phyloP scores from a whole-genome alignment of 2,329 filamentous ascomycete genomes.

The Hypoxylon sp. region DNA sequence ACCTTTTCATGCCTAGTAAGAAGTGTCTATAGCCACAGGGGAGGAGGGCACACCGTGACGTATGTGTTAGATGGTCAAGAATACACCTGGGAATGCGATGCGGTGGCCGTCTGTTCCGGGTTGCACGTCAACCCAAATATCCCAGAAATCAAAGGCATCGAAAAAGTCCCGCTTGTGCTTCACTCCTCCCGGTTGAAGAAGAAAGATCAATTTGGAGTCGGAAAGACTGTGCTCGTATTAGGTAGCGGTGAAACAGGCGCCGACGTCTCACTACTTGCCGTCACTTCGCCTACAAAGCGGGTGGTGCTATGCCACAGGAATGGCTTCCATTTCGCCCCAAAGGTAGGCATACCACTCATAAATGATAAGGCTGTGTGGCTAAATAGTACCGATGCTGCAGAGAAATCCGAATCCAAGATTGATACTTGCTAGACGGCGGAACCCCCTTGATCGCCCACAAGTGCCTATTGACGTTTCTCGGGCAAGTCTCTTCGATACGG shows the following conservation, averaged over 20 bases:
- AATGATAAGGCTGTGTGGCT: background rate
- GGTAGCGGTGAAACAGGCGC: conserved; percentile 64
- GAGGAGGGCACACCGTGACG: conserved; percentile 45
- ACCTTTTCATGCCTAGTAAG: conserved; percentile 55
- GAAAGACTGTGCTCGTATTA: conserved; percentile 60
- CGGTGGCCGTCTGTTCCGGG: conserved; percentile 63
- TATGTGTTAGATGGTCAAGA: conserved; percentile 31
- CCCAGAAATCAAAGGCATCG: conserved; percentile 58
- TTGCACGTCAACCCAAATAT: conserved; percentile 61
- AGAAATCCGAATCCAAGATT: conserved; percentile 50
- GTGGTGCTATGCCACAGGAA: conserved; percentile 63
- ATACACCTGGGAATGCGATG: conserved; percentile 60
- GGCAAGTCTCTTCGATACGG: conserved; percentile 66
- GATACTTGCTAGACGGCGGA: conserved; percentile 44
- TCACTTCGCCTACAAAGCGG: conserved; percentile 60
- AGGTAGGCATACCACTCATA: conserved; percentile 52
- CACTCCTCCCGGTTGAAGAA: conserved; percentile 63
- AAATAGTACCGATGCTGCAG: conserved; percentile 31
- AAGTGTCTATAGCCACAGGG: conserved; percentile 43
- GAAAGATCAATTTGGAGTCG: conserved; percentile 59
- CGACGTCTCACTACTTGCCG: conserved; percentile 62
- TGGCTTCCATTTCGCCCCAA: conserved; percentile 63
- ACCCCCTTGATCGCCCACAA: conserved; percentile 53
- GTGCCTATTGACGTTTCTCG: conserved; percentile 64
- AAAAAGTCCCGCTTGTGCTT: conserved; percentile 56